A percentile compares a stretch with the other conserved stretches of the same genome.
phyloP scores from a whole-genome alignment of 2,329 filamentous ascomycete genomes.

The Trichoderma aggressivum region DNA sequence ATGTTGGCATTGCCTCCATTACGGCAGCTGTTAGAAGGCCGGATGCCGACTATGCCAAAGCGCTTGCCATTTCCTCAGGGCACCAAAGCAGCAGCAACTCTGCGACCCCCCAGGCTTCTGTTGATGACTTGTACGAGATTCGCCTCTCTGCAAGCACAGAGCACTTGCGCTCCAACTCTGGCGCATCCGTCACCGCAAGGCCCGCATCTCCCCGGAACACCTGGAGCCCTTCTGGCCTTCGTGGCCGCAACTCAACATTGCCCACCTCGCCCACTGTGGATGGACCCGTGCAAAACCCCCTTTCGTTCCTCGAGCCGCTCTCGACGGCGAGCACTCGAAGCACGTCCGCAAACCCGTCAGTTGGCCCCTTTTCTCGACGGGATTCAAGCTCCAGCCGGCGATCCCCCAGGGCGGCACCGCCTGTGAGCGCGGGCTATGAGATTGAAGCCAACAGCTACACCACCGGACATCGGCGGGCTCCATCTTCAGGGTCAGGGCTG shows the following conservation, averaged over 20 bases:
- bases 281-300: slow-evolving; percentile 32
- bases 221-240: slow-evolving; percentile 27
- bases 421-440: slow-evolving; percentile 23
- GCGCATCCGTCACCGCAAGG: slow-evolving; percentile 35
- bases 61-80: slow-evolving; percentile 28
- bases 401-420: slow-evolving; percentile 22
- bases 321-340: slow-evolving; percentile 41
- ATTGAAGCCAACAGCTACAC: neutral
- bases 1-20: slow-evolving; percentile 84
- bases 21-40: slow-evolving; percentile 76
- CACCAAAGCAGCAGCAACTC: slow-evolving; percentile 20
- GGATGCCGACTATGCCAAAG: slow-evolving; percentile 37
- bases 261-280: slow-evolving; percentile 18
- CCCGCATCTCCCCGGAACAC: slow-evolving; percentile 34
- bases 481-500: slow-evolving; percentile 31
- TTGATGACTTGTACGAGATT: slow-evolving; percentile 68
- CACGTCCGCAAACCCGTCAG: slow-evolving; percentile 42
- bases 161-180: slow-evolving; percentile 55
- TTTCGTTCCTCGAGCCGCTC: slow-evolving; percentile 42
- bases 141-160: slow-evolving; percentile 72
- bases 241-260: slow-evolving; percentile 37
- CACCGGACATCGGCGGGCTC: slow-evolving; percentile 15
- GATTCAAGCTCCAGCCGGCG: slow-evolving; percentile 30
- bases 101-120: slow-evolving; percentile 37
- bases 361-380: slow-evolving; percentile 29